phyloP scores from a whole-genome alignment of 2,329 filamentous ascomycete species.

The Aulographum hederae region DNA sequence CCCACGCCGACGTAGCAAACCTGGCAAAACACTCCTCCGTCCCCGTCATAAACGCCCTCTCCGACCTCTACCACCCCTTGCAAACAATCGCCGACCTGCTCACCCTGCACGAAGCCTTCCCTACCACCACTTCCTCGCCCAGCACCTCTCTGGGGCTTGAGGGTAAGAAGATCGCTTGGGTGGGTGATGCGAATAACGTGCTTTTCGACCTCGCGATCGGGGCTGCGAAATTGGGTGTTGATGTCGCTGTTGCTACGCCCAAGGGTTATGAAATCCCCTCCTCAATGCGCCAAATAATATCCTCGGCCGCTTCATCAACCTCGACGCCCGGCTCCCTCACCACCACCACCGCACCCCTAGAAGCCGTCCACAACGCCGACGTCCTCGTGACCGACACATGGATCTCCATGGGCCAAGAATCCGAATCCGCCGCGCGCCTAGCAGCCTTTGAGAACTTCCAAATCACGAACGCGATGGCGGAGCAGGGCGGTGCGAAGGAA shows the following conservation, averaged over 20 bases:
- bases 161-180: conserved; percentile 83
- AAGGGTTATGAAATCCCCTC: conserved; percentile 65
- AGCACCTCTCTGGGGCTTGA: conserved; percentile 44
- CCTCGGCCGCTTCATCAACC: conserved; percentile 39
- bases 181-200: conserved; percentile 94
- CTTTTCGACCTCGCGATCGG: conserved; percentile 84
- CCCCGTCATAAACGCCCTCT: conserved; percentile 43
- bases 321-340: conserved; percentile 44
- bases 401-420: conserved; percentile 96
- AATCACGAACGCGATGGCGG: conserved; percentile 70
- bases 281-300: conserved; percentile 56
- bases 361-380: conserved; percentile 70
- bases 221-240: conserved; percentile 69
- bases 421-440: conserved; percentile 58
- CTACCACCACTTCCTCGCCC: conserved; percentile 28
- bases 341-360: conserved; percentile 66
- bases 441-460: conserved; percentile 80
- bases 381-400: conserved; percentile 93
- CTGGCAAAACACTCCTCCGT: conserved; percentile 29
- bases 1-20: conserved; percentile 29
- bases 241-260: conserved; percentile 76
- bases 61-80: conserved; percentile 80
- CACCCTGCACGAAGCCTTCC: conserved; percentile 68
- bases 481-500: conserved; percentile 67
- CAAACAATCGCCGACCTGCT: conserved; percentile 90